Evolutionary conservation across 169 alveolate genomes (phyloP).

Genomic region (Fabrea salina): DNA sequence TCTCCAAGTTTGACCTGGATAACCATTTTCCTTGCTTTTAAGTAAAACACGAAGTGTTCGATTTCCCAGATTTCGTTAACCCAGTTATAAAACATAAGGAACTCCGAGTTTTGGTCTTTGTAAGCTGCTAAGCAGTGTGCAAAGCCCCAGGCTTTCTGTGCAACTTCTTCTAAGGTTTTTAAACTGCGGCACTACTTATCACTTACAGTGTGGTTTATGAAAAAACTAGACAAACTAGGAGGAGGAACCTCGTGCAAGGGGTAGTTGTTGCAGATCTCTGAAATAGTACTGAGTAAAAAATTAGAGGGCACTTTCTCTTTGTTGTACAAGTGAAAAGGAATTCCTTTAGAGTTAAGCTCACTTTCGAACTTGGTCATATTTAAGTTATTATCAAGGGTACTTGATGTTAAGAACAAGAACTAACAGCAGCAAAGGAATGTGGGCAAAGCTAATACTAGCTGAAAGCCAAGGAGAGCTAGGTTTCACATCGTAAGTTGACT

Average conservation of each 20-base stretch:
- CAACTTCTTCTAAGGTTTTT: background rate
- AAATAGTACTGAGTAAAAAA: too few relatives aligned
- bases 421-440: too few relatives aligned
- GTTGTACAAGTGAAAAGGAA: too few relatives aligned
- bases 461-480: too few relatives aligned
- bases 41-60: background rate
- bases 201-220: background rate
- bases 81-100: background rate
- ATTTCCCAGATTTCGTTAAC: background rate
- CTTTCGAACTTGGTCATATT: too few relatives aligned
- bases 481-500: background rate
- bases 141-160: constrained; percentile 10
- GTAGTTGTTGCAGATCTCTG: constrained; percentile 9
- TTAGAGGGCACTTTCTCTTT: too few relatives aligned
- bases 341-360: too few relatives aligned
- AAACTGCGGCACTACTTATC: background rate
- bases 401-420: too few relatives aligned
- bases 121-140: background rate
- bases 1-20: constrained; percentile 22
- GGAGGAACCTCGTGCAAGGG: constrained; percentile 11
- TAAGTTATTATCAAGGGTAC: too few relatives aligned
- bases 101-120: background rate
- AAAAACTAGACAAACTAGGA: background rate
- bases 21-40: background rate
- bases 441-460: too few relatives aligned